These are phyloP conservation scores for Zalaria obscura DNA, from an alignment of 2,329 filamentous ascomycete species.

Conservation along the genomic window DNA sequence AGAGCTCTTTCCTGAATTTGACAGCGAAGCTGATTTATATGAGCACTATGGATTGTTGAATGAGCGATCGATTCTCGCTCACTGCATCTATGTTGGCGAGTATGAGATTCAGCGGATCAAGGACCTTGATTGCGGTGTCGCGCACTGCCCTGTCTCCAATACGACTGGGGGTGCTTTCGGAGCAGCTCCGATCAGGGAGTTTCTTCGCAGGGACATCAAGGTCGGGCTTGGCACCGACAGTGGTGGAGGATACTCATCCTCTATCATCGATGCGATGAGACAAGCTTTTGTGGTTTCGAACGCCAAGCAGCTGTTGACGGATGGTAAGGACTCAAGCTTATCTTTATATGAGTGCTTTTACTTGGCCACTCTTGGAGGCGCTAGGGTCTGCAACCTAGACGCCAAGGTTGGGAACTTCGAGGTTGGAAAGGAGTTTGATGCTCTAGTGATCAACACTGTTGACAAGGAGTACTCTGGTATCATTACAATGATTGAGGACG, in stretches of 20 bases:
- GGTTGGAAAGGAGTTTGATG: conserved; percentile 49
- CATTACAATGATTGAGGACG: background rate
- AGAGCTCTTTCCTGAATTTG: conserved; percentile 41
- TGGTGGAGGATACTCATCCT: conserved; percentile 47
- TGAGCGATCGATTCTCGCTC: conserved; percentile 45
- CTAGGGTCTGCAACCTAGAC: conserved; percentile 41
- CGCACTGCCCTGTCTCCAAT: conserved; percentile 51
- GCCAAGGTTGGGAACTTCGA: conserved; percentile 42
- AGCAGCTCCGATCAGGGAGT: conserved; percentile 45
- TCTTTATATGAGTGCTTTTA: conserved; percentile 31
- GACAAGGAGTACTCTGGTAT: background rate
- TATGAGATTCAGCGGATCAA: conserved; percentile 38
- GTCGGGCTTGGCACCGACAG: conserved; percentile 54
- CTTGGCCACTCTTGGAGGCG: conserved; percentile 47
- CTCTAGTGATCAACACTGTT: conserved; percentile 9
- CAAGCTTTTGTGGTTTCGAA: conserved; percentile 40
- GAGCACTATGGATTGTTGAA: conserved; percentile 39
- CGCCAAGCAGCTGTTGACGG: conserved; percentile 18
- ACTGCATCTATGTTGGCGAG: conserved; percentile 48
- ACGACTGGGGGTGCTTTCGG: conserved; percentile 41
- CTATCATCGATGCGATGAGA: conserved; percentile 44
- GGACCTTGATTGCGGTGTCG: conserved; percentile 40
- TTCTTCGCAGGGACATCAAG: conserved; percentile 43
- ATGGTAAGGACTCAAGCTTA: conserved; percentile 21
- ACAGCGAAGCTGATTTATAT: conserved; percentile 47